Evolutionary conservation across 805 yeast genomes (phyloP).

Genomic region (Candida saitoana): DNA sequence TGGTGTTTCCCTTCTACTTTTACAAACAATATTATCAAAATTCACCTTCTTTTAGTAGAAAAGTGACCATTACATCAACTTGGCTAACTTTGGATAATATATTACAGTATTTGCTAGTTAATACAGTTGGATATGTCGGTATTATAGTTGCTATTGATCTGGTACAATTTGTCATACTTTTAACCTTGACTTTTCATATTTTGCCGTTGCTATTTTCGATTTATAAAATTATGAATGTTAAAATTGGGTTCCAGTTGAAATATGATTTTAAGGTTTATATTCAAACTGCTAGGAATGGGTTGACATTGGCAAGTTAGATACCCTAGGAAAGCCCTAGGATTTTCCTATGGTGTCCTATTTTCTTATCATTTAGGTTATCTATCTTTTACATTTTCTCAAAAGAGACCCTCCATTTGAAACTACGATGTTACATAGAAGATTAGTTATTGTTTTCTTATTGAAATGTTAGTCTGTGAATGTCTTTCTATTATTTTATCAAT

Average conservation of each 20-base stretch:
- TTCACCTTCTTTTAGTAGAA: not conserved
- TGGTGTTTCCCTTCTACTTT: conserved; percentile 3
- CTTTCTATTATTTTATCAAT: too few species aligned
- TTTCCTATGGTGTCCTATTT: too few species aligned
- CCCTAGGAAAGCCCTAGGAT: too few species aligned
- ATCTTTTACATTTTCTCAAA: too few species aligned
- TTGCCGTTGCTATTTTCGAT: not conserved
- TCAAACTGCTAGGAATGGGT: not conserved
- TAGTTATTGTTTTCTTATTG: too few species aligned
- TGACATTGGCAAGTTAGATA: too few species aligned
- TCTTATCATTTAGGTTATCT: too few species aligned
- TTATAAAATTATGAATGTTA: not conserved
- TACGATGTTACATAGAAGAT: too few species aligned
- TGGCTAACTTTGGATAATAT: not conserved
- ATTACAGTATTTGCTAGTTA: not conserved
- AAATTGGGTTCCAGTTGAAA: not conserved
- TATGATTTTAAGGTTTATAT: not conserved
- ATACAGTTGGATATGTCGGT: conserved; percentile 1
- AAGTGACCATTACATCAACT: not conserved
- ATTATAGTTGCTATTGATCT: not conserved
- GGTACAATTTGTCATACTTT: not conserved
- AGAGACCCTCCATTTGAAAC: too few species aligned
- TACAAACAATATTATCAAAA: not conserved
- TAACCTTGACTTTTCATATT: not conserved
- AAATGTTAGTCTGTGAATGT: too few species aligned